phyloP scores from a whole-genome alignment of 805 yeast genomes.

The Barnettozyma populi region DNA sequence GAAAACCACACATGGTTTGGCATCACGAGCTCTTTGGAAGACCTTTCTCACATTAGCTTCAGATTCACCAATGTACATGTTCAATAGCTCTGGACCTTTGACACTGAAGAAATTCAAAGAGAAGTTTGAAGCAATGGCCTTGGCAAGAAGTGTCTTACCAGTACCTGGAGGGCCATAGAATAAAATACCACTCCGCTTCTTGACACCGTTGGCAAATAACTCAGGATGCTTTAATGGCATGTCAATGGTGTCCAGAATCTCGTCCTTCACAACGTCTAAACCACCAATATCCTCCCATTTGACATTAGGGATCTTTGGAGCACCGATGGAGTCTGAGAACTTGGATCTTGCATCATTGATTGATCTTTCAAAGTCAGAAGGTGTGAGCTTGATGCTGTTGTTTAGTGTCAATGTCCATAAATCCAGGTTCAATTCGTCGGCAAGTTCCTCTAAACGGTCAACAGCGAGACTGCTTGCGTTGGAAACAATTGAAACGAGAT shows the following conservation, averaged over 20 bases:
- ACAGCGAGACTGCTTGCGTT: slow-evolving; percentile 57
- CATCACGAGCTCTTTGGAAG: slow-evolving; percentile 91
- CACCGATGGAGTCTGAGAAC: slow-evolving; percentile 92
- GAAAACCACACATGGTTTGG: slow-evolving; percentile 95
- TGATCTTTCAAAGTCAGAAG: slow-evolving; percentile 61
- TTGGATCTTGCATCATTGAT: slow-evolving; percentile 79
- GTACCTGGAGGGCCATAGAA: slow-evolving; percentile 99
- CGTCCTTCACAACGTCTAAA: slow-evolving; percentile 81
- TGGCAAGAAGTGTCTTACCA: slow-evolving; percentile 92
- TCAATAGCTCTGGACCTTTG: slow-evolving; percentile 93
- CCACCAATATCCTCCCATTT: slow-evolving; percentile 99
- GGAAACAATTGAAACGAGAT: slow-evolving; percentile 63
- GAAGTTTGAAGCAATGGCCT: slow-evolving; percentile 95
- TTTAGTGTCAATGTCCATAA: slow-evolving; percentile 29
- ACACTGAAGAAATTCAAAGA: slow-evolving; percentile 93
- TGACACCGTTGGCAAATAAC: slow-evolving; percentile 79
- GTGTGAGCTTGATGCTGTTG: slow-evolving; percentile 47
- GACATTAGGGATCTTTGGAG: slow-evolving; percentile 92
- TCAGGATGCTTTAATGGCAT: slow-evolving; percentile 94
- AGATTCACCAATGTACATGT: slow-evolving; percentile 98
- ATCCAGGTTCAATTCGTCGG: slow-evolving; percentile 10
- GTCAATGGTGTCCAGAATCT: slow-evolving; percentile 91
- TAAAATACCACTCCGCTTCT: slow-evolving; percentile 88
- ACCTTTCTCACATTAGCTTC: slow-evolving; percentile 96
- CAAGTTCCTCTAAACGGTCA: slow-evolving; percentile 37